These are phyloP conservation scores for Cantharellus cinnabarinus DNA, from an alignment of 768 basidiomycete genomes.

Conservation along the genomic window DNA sequence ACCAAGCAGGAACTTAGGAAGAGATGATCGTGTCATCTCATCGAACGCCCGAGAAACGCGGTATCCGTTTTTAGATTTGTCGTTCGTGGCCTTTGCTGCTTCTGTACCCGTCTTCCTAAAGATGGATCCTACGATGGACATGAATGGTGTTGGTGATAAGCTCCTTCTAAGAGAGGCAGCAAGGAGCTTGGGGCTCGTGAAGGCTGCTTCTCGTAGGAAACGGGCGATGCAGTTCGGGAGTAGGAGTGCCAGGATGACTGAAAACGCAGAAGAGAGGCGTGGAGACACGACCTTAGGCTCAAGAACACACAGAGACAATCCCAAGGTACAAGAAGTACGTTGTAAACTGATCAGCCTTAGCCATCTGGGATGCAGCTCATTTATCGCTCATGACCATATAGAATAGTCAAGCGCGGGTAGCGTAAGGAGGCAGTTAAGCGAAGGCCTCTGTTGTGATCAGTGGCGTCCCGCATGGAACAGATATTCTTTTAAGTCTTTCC, in stretches of 20 bases:
- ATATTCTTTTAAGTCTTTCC: no score
- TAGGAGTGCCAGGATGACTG: conserved; percentile 65
- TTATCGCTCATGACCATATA: no score
- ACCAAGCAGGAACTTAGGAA: conserved; percentile 72
- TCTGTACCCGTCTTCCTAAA: conserved; percentile 64
- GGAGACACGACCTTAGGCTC: background rate
- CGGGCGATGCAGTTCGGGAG: conserved; percentile 95
- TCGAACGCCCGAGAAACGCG: conserved; percentile 82
- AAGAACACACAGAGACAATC: no score
- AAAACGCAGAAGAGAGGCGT: conserved; percentile 18
- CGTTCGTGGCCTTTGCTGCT: conserved; percentile 58
- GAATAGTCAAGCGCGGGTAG: no score
- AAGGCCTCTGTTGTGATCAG: no score
- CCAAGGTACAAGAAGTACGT: no score
- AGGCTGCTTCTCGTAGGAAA: conserved; percentile 64
- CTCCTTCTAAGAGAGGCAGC: conserved; percentile 56
- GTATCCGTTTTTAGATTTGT: conserved; percentile 75
- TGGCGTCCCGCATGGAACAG: no score
- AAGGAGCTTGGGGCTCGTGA: conserved; percentile 47
- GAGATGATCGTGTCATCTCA: conserved; percentile 88
- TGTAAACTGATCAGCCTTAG: no score
- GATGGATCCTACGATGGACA: conserved; percentile 47
- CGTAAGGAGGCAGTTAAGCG: no score
- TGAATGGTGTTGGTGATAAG: conserved; percentile 73
- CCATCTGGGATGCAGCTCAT: no score